phyloP scores from a whole-genome alignment of 2,329 filamentous ascomycete genomes.

The Colletotrichum camelliae region DNA sequence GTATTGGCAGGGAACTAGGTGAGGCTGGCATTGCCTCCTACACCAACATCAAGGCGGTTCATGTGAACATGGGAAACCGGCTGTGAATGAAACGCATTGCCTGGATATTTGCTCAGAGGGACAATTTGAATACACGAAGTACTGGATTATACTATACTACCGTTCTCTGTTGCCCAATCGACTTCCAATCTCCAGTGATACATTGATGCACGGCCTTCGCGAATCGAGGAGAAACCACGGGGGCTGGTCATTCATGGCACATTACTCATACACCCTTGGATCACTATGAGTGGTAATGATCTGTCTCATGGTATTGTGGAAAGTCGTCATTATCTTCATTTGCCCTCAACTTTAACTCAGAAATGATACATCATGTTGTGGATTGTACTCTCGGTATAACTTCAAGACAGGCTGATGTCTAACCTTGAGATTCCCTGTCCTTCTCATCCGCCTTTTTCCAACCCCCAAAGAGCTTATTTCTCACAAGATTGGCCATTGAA shows the following conservation, averaged over 20 bases:
- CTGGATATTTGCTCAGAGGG: neutral
- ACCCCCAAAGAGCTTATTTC: neutral
- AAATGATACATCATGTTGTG: neutral
- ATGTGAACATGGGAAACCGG: neutral
- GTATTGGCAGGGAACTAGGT: neutral
- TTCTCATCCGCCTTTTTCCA: neutral
- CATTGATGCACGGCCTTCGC: too few relatives aligned
- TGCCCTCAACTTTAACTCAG: neutral
- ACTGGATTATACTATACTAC: neutral
- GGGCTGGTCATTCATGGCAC: neutral
- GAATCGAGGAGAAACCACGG: neutral
- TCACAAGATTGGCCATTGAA: neutral
- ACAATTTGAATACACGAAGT: neutral
- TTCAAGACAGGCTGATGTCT: neutral
- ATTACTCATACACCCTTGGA: neutral
- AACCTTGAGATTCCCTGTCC: neutral
- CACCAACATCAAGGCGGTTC: neutral
- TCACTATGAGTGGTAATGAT: neutral
- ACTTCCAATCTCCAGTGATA: too few relatives aligned
- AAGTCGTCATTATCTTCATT: neutral
- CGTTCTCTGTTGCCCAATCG: too few relatives aligned
- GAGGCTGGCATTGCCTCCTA: neutral
- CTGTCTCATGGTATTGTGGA: rapidly evolving
- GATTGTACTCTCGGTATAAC: neutral
- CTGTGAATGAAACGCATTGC: neutral